Conservation (phyloP, 2,329 filamentous ascomycete genomes). For the Monosporascus sp. region DNA sequence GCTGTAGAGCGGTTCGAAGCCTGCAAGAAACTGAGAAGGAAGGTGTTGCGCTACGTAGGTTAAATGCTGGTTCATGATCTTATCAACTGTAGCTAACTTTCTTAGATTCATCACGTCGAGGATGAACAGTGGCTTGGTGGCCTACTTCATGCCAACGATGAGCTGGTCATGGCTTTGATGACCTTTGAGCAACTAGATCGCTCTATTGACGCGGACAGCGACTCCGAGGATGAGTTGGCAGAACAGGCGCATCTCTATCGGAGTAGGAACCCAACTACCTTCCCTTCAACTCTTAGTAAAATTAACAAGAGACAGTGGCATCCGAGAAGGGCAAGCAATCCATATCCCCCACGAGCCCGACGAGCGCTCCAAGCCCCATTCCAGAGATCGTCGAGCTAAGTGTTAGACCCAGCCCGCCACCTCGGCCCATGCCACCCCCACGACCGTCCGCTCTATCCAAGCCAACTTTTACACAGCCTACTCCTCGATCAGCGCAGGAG, state of each 20-base stretch:
- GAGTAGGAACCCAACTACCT: constrained; percentile 36
- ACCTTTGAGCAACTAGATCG: constrained; percentile 90
- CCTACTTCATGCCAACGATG: constrained; percentile 89
- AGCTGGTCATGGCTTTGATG: constrained; percentile 89
- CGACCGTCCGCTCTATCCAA: constrained; percentile 41
- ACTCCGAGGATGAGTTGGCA: constrained; percentile 63
- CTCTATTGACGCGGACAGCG: constrained; percentile 71
- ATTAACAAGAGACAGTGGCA: constrained; percentile 40
- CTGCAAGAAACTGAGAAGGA: constrained; percentile 79
- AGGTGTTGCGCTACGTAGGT: constrained; percentile 75
- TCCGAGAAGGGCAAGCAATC: constrained; percentile 46
- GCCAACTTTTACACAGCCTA: constrained; percentile 46
- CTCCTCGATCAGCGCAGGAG: constrained; percentile 39
- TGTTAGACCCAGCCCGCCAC: constrained; percentile 32
- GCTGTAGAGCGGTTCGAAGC: constrained; percentile 74
- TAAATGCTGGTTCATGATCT: background rate
- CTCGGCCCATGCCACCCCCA: constrained; percentile 42
- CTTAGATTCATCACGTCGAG: constrained; percentile 79
- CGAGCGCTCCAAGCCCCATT: constrained; percentile 21
- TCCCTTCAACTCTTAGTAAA: background rate
- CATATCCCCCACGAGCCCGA: constrained; percentile 35
- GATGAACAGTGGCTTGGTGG: constrained; percentile 88
- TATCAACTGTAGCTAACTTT: constrained; percentile 13
- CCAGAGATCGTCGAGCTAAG: constrained; percentile 41
- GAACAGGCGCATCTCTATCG: constrained; percentile 62